Evolutionary conservation across 225 moss, liverwort and hornwort genomes (phyloP), one percentile per base, ranked within the genome.

Genomic region (Physcomitrium patens): DNA sequence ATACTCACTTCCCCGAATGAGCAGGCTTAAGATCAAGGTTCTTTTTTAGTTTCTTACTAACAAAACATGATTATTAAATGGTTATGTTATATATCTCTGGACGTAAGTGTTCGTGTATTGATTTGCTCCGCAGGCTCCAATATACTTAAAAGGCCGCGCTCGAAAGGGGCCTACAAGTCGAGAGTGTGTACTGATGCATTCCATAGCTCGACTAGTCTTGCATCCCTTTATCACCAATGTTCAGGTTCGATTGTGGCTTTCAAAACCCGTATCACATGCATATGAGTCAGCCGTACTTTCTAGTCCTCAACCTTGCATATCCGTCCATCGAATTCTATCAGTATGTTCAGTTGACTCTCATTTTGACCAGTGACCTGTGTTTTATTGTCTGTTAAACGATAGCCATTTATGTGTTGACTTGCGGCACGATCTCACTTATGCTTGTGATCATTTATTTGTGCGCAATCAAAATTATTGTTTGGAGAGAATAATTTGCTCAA

Each of bases 91-190:
- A 17, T 53, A 19, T 64, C 65, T 76, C 8, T 41, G 48, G 31
- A 22, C 60, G 12, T 13, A 24, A 74, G 66, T 15, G 55, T 67
- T 69, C 71, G 63, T 65, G 4, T 66, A 13, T 77, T 9, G 18
- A 23, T 71, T 68, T 45, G 10, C 18, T 67, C 68, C 48, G 61
- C 79, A 96, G 93, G 89, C 96, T 70, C 96, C 93, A 53, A 53
- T 93, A 20, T 96, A 73, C 66, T 63, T 93, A 12, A 93, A 91
- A 72, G 96, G 96, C 65, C 91, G 81, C 77, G 87, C 96, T 73
- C 91, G 96, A 71, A 93, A 89, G 74, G 96, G 96, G 42, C 96
- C 96, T 20, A 89, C 96, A 54, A 93, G 93, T 89, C 91, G 96
- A 59, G 96, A 96, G 80, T 93, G 91, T 72, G 84, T 92, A 57